Percentiles rank a stretch among this genome's conserved stretches.
phyloP scores from a whole-genome alignment of 306 rosid genomes.

The Canavalia gladiata region DNA sequence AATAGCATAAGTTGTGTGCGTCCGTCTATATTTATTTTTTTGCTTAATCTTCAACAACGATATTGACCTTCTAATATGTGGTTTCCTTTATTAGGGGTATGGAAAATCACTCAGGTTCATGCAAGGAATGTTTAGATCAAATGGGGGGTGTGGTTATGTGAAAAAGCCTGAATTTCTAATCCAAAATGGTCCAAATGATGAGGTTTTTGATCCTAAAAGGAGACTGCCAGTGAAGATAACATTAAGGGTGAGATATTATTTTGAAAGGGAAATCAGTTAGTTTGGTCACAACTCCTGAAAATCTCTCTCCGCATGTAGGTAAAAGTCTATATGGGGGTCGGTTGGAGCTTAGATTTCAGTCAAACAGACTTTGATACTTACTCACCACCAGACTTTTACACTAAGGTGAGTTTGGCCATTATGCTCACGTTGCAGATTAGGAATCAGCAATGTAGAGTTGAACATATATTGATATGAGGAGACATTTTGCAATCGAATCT shows the following conservation, averaged over 20 bases:
- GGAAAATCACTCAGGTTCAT: conserved; percentile 77
- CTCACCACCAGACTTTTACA: conserved; percentile 88
- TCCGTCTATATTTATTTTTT: background rate
- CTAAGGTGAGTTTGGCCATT: conserved; percentile 52
- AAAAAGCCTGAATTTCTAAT: conserved; percentile 75
- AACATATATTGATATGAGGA: background rate
- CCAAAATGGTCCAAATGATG: conserved; percentile 52
- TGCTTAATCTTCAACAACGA: background rate
- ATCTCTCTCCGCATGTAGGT: conserved; percentile 60
- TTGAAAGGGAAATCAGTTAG: conserved; percentile 35
- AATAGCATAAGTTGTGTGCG: background rate
- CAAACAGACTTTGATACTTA: conserved; percentile 46
- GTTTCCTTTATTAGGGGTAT: conserved; percentile 63
- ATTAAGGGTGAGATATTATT: conserved; percentile 62
- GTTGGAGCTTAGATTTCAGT: conserved; percentile 45
- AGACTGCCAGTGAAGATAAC: conserved; percentile 58
- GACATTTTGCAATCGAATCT: background rate
- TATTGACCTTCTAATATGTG: conserved; percentile 19
- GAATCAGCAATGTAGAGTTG: background rate
- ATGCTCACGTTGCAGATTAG: conserved; percentile 19
- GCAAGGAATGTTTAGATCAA: conserved; percentile 89
- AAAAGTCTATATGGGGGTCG: conserved; percentile 46
- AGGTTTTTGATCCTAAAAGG: conserved; percentile 75
- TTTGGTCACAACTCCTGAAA: conserved; percentile 44
- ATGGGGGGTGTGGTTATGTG: conserved; percentile 86